phyloP scores from a whole-genome alignment of 2,329 filamentous ascomycete genomes.

The Cercospora sp. region DNA sequence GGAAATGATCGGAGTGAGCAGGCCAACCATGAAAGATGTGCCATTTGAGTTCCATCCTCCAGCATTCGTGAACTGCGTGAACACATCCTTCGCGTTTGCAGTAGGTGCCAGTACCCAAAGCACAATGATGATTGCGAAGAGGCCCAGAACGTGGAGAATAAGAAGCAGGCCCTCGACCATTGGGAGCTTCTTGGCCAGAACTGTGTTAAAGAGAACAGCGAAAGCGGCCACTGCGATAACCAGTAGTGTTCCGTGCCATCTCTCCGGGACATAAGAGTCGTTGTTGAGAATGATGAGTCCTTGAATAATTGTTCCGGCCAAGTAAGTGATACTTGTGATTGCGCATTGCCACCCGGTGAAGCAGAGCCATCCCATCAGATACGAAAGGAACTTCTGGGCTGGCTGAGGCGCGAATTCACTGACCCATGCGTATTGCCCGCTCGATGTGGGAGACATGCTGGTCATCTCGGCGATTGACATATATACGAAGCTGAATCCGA shows the following conservation, averaged over 20 bases:
- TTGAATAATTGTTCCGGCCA: constrained; percentile 17
- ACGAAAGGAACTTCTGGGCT: constrained; percentile 13
- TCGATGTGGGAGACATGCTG: neutral
- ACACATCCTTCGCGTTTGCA: constrained; percentile 25
- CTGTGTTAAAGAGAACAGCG: constrained; percentile 47
- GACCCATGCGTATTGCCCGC: neutral
- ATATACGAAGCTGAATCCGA: constrained; percentile 13
- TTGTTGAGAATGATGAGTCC: constrained; percentile 22
- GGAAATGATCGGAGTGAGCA: neutral
- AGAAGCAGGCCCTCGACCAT: constrained; percentile 53
- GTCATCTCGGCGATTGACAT: constrained; percentile 13
- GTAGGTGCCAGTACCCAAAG: constrained; percentile 42
- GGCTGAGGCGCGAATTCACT: constrained; percentile 10
- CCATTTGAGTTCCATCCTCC: constrained; percentile 15
- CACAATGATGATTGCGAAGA: constrained; percentile 54
- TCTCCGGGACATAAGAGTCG: constrained; percentile 9
- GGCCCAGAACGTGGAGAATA: constrained; percentile 54
- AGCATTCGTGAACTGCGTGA: constrained; percentile 29
- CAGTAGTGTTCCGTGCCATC: constrained; percentile 52
- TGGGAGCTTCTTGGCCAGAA: constrained; percentile 47
- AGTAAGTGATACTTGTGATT: constrained; percentile 14
- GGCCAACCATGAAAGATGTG: constrained; percentile 13
- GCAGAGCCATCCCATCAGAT: constrained; percentile 22
- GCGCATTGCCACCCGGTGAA: constrained; percentile 19
- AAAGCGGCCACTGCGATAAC: constrained; percentile 47